Evolutionary conservation across 179 eudicot genomes (phyloP).

Genomic region (Silene noctiflora): DNA sequence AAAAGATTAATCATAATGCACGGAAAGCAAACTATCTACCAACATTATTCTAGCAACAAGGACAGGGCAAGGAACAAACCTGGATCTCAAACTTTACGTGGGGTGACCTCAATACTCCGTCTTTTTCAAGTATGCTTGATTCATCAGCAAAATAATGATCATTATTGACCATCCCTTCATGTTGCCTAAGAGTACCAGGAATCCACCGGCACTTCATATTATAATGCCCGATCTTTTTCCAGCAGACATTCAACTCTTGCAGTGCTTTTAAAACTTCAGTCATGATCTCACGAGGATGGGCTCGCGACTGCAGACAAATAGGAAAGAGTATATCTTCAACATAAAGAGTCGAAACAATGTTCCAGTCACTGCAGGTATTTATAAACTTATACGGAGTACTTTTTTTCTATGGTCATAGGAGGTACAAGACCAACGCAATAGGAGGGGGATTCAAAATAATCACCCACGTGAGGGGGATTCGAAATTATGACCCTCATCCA

Average conservation of each 20-base stretch:
- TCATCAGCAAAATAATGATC: conserved; percentile 56
- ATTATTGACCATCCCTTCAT: conserved; percentile 53
- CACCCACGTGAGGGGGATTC: background rate
- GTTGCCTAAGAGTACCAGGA: conserved; percentile 56
- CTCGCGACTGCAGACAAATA: conserved; percentile 63
- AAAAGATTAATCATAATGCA: background rate
- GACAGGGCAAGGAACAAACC: conserved; percentile 35
- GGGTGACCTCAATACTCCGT: conserved; percentile 35
- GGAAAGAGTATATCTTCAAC: conserved; percentile 1
- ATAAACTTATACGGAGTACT: background rate
- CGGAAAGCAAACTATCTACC: background rate
- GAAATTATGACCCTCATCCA: background rate
- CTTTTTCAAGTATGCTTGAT: conserved; percentile 54
- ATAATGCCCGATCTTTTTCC: conserved; percentile 91
- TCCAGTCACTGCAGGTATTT: background rate
- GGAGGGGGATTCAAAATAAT: background rate
- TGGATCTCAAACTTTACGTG: conserved; percentile 88
- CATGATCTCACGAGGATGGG: conserved; percentile 90
- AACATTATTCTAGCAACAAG: background rate
- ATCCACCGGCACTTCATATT: conserved; percentile 90
- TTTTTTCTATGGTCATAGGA: background rate
- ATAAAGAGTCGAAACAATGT: background rate
- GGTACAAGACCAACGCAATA: background rate
- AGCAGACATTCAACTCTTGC: conserved; percentile 76
- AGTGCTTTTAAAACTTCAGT: conserved; percentile 84